Percentiles rank a stretch among this genome's conserved stretches.
phyloP scores from a whole-genome alignment of 495 filamentous ascomycete species.

The Neurospora sp. region DNA sequence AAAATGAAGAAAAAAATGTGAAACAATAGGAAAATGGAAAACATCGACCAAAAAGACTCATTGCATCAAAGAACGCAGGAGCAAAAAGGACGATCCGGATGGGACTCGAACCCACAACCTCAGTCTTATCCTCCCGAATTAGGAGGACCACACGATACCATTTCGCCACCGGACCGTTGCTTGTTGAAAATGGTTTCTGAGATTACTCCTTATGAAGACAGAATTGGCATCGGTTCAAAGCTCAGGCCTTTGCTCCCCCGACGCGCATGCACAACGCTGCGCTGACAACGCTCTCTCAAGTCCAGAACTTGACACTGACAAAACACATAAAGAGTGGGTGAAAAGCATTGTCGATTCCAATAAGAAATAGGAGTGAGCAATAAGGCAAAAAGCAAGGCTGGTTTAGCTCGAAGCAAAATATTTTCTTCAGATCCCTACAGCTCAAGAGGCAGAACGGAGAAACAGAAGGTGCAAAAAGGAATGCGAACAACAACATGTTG shows the following conservation, averaged over 20 bases:
- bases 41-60: neutral
- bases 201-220: neutral
- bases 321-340: neutral
- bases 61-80: neutral
- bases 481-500: neutral
- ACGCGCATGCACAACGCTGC: neutral
- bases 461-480: neutral
- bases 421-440: neutral
- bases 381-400: neutral
- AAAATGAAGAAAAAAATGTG: neutral
- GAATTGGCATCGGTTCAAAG: neutral
- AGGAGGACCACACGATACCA: neutral
- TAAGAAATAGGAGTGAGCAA: neutral
- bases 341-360: neutral
- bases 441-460: neutral
- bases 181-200: neutral
- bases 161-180: neutral
- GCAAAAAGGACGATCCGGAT: neutral
- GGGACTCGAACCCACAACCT: neutral
- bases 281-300: neutral
- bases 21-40: neutral
- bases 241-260: too few relatives aligned
- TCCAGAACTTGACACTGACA: neutral
- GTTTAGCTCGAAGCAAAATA: neutral
- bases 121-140: conserved; percentile 1